These are phyloP conservation scores for Pseudocercospora musae DNA, from an alignment of 2,329 filamentous ascomycete genomes.

Conservation along the genomic window DNA sequence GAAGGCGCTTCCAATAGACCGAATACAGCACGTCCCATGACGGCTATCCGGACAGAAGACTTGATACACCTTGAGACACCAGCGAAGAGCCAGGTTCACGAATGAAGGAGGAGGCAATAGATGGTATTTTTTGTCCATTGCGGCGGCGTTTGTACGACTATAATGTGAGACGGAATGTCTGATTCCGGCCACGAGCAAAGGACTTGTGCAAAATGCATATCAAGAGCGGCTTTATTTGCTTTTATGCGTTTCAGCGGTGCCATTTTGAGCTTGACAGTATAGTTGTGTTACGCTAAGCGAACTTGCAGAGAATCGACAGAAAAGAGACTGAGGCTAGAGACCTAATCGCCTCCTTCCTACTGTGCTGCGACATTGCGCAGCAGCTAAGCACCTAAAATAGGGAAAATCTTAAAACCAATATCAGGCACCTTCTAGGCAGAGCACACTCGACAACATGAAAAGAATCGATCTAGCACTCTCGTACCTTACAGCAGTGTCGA, in stretches of 20 bases:
- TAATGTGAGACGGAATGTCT: not conserved
- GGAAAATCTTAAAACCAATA: not conserved
- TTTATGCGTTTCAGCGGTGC: not conserved
- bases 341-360: not conserved
- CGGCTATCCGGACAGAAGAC: constrained; percentile 15
- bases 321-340: not conserved
- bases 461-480: not conserved
- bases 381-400: not conserved
- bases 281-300: too few species aligned
- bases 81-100: not conserved
- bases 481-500: too few species aligned
- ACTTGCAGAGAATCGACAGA: not conserved
- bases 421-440: not conserved
- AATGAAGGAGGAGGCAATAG: not conserved
- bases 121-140: not conserved
- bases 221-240: not conserved
- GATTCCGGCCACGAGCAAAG: not conserved
- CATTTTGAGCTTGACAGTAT: not conserved
- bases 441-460: not conserved
- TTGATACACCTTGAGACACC: constrained; percentile 5
- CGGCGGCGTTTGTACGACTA: constrained; percentile 1
- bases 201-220: not conserved
- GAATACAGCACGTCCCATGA: constrained; percentile 3
- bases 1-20: constrained; percentile 10
- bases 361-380: not conserved